phyloP scores from a whole-genome alignment of 148 eudicot genomes.

The Heliamphora exappendiculata region DNA sequence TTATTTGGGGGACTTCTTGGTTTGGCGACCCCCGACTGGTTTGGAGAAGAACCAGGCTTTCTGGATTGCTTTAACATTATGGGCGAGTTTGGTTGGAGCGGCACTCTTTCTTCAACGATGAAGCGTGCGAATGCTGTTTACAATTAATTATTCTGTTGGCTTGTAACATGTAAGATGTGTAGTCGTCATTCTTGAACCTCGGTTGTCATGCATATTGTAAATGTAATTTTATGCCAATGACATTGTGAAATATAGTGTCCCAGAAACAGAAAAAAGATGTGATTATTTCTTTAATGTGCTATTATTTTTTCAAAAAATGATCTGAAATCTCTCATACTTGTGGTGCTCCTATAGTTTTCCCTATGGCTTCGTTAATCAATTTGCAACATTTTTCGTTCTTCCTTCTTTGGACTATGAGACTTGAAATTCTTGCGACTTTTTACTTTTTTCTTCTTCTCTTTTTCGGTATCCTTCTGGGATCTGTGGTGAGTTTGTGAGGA shows the following conservation, averaged over 20 bases:
- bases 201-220: not conserved
- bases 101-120: constrained; percentile 63
- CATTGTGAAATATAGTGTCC: not conserved
- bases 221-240: not conserved
- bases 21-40: constrained; percentile 67
- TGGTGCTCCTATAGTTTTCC: too few species aligned
- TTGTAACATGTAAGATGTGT: not conserved
- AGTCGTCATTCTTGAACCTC: not conserved
- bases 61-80: constrained; percentile 68
- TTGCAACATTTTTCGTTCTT: too few species aligned
- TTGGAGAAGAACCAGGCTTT: constrained; percentile 66
- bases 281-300: not conserved
- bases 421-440: too few species aligned
- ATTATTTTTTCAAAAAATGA: not conserved
- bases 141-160: not conserved
- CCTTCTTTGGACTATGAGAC: too few species aligned
- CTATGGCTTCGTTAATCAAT: too few species aligned
- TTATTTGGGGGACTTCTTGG: constrained; percentile 64
- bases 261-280: not conserved
- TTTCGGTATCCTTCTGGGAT: too few species aligned
- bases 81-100: constrained; percentile 79
- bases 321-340: too few species aligned
- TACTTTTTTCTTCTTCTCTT: too few species aligned
- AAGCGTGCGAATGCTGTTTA: constrained; percentile 3
- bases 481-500: too few species aligned